Percentiles rank a stretch among this genome's conserved stretches.
Conservation (phyloP, 2,329 filamentous ascomycete genomes). For the Ophiocordyceps australis region DNA sequence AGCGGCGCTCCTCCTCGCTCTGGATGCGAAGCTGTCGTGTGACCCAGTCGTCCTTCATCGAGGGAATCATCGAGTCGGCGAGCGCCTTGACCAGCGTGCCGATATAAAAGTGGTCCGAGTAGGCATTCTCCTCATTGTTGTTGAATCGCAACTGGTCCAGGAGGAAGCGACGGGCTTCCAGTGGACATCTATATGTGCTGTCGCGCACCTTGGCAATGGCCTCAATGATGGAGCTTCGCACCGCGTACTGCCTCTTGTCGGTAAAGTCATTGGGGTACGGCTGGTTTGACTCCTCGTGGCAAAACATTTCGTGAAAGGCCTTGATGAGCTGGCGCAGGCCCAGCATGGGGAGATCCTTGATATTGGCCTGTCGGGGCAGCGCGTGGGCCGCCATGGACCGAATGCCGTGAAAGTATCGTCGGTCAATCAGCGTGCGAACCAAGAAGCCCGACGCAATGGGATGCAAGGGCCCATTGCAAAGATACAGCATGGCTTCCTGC, state of each 20-base stretch:
- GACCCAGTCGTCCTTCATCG: constrained; percentile 24
- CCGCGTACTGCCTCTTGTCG: constrained; percentile 67
- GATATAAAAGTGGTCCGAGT: constrained; percentile 80
- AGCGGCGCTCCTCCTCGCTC: constrained; percentile 25
- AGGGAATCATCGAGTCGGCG: constrained; percentile 37
- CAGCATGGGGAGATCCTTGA: constrained; percentile 49
- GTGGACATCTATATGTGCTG: constrained; percentile 54
- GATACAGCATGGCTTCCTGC: constrained; percentile 57
- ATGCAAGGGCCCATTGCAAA: constrained; percentile 48
- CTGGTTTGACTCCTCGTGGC: constrained; percentile 58
- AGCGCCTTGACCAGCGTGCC: constrained; percentile 54
- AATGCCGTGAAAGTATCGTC: constrained; percentile 85
- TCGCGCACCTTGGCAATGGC: constrained; percentile 68
- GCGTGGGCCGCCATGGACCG: constrained; percentile 68
- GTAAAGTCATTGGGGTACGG: constrained; percentile 82
- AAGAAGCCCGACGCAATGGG: constrained; percentile 79
- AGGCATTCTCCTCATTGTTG: constrained; percentile 80
- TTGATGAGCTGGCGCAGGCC: constrained; percentile 73
- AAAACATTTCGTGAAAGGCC: constrained; percentile 78
- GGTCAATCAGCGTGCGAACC: constrained; percentile 75
- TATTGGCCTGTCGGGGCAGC: constrained; percentile 56
- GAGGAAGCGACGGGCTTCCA: constrained; percentile 65
- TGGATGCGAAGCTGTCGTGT: constrained; percentile 24
- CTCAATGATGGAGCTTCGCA: constrained; percentile 68
- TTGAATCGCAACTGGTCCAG: constrained; percentile 84